phyloP scores from a whole-genome alignment of 179 eudicot species.

The Spergularia azorica region DNA sequence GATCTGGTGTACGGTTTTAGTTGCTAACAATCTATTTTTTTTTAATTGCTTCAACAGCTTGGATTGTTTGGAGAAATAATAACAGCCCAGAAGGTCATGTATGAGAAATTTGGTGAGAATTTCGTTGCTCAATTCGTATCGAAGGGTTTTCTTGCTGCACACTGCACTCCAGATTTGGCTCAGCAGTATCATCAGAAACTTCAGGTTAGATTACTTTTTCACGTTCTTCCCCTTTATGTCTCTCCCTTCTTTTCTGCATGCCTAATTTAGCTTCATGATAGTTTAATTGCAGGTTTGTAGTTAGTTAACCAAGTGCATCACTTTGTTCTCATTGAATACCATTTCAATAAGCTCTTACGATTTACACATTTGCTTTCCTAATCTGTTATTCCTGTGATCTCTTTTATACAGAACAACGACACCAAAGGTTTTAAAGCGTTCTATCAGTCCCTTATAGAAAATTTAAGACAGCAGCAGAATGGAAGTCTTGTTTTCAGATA shows the following conservation, averaged over 20 bases:
- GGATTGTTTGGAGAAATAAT: slow-evolving; percentile 83
- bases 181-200: slow-evolving; percentile 85
- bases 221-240: background rate
- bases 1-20: slow-evolving; percentile 1
- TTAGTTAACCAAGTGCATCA: slow-evolving; percentile 5
- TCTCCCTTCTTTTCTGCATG: background rate
- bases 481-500: slow-evolving; percentile 97
- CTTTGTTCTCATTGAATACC: background rate
- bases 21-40: background rate
- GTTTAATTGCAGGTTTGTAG: background rate
- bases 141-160: slow-evolving; percentile 61
- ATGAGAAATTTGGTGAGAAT: slow-evolving; percentile 84
- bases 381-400: slow-evolving; percentile 9
- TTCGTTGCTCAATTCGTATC: slow-evolving; percentile 69
- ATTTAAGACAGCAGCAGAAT: slow-evolving; percentile 75
- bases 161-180: slow-evolving; percentile 87
- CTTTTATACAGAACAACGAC: slow-evolving; percentile 64
- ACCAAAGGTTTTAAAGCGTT: slow-evolving; percentile 73
- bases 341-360: background rate
- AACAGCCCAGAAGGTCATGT: slow-evolving; percentile 90
- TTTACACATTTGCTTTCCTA: background rate
- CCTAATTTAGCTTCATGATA: background rate
- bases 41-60: slow-evolving; percentile 49
- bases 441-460: slow-evolving; percentile 76
- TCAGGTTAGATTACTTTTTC: slow-evolving; percentile 50